Evolutionary conservation across 495 filamentous ascomycete genomes (phyloP).

Genomic region (Trichoderma gamsii): DNA sequence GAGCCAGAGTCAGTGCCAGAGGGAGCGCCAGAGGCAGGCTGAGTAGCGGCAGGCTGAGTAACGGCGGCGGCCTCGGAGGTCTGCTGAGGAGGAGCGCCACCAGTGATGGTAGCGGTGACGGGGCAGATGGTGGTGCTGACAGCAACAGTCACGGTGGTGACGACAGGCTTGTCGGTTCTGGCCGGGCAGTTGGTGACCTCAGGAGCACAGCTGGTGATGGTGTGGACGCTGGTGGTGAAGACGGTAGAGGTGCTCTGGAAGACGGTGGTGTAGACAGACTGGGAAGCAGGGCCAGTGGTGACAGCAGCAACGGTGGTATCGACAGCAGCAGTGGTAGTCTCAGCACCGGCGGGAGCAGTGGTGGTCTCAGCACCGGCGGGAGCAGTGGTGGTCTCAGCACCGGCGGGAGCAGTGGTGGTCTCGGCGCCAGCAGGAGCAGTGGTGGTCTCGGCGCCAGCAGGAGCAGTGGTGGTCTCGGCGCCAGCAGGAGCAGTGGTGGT

Average conservation of each 20-base stretch:
- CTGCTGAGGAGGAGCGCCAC: conserved; percentile 18
- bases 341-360: conserved; percentile 22
- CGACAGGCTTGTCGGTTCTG: conserved; percentile 28
- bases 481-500: conserved; percentile 43
- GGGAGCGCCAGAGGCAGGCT: conserved; percentile 18
- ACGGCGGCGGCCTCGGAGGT: conserved; percentile 26
- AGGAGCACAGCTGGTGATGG: conserved; percentile 54
- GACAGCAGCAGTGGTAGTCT: conserved; percentile 19
- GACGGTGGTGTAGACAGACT: conserved; percentile 41
- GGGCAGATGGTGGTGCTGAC: conserved; percentile 58
- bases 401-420: conserved; percentile 36
- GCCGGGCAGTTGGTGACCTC: conserved; percentile 55
- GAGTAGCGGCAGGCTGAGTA: conserved; percentile 24
- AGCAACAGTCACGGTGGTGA: conserved; percentile 47
- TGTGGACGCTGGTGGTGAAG: conserved; percentile 52
- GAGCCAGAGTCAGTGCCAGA: conserved; percentile 22
- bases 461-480: conserved; percentile 38
- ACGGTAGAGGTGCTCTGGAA: conserved; percentile 53
- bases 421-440: conserved; percentile 36
- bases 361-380: conserved; percentile 36
- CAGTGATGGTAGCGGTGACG: conserved; percentile 38
- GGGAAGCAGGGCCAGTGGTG: conserved; percentile 32
- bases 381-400: conserved; percentile 60
- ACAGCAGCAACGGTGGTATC: conserved; percentile 18
- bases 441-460: conserved; percentile 33